Percentiles rank a stretch among this genome's conserved stretches.
These are phyloP conservation scores for Fraxinus cuspidata DNA, from an alignment of 257 asterid species.

Conservation along the genomic window DNA sequence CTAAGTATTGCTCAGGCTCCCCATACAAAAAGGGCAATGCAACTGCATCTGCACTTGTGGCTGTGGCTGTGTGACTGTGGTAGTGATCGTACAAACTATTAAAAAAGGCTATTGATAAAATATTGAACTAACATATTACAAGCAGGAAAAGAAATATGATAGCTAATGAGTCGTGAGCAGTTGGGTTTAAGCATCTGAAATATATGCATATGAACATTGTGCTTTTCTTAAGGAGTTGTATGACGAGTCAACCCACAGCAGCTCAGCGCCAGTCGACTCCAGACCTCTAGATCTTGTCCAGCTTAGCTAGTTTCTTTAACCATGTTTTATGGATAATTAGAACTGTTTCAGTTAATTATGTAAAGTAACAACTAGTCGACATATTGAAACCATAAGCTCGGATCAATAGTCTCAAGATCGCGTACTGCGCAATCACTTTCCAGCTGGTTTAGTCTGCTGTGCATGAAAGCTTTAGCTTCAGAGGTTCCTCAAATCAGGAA, in stretches of 20 bases:
- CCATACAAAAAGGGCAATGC: background rate
- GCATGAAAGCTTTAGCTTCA: background rate
- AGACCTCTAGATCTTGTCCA: background rate
- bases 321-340: background rate
- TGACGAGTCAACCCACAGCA: background rate
- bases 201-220: background rate
- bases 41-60: background rate
- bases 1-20: conserved; percentile 13
- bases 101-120: background rate
- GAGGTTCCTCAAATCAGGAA: background rate
- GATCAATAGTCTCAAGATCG: background rate
- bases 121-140: background rate
- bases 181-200: conserved; percentile 2
- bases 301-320: background rate
- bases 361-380: background rate
- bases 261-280: background rate
- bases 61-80: background rate
- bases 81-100: background rate
- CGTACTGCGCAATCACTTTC: background rate
- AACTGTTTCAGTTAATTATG: background rate
- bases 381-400: no score
- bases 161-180: background rate
- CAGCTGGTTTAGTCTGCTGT: background rate
- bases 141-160: background rate
- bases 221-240: background rate